A percentile compares a stretch with the other conserved stretches of the same genome.
phyloP scores from a whole-genome alignment of 345 rosid genomes.

The Kernera saxatilis region DNA sequence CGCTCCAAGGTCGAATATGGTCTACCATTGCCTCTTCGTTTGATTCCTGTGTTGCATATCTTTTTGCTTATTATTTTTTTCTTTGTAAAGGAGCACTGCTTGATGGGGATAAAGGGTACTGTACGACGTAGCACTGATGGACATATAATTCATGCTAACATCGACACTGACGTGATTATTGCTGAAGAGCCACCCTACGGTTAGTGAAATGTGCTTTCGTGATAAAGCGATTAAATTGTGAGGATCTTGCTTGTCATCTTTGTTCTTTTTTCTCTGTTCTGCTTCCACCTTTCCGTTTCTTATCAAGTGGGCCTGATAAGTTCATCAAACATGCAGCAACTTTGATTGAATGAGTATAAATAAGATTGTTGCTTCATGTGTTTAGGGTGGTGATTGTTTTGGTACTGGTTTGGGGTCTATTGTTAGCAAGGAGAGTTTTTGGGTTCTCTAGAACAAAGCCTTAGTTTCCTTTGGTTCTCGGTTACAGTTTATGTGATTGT shows the following conservation, averaged over 20 bases:
- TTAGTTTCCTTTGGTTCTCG: not conserved
- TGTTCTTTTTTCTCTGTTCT: not conserved
- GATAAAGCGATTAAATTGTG: not conserved
- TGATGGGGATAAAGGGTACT: slow-evolving; percentile 99
- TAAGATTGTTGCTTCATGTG: not conserved
- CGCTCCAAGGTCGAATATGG: slow-evolving; percentile 79
- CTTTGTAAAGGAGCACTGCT: slow-evolving; percentile 81
- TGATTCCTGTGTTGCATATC: not conserved
- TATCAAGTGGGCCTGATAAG: not conserved
- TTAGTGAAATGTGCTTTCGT: slow-evolving; percentile 37
- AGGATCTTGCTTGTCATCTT: not conserved
- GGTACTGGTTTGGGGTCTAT: not conserved
- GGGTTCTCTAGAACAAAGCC: not conserved
- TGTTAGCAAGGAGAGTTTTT: not conserved
- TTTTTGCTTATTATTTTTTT: slow-evolving; percentile 6
- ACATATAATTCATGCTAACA: slow-evolving; percentile 97
- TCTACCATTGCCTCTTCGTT: not conserved
- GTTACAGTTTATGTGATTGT: not conserved
- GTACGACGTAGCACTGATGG: slow-evolving; percentile 99
- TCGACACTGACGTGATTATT: slow-evolving; percentile 96
- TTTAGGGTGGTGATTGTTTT: not conserved
- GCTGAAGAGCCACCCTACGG: slow-evolving; percentile 98
- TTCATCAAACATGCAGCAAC: not conserved
- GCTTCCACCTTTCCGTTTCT: not conserved
- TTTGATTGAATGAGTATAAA: not conserved